These are phyloP conservation scores for Thalia dealbata DNA, from an alignment of 176 grass and related monocot species.

Conservation along the genomic window DNA sequence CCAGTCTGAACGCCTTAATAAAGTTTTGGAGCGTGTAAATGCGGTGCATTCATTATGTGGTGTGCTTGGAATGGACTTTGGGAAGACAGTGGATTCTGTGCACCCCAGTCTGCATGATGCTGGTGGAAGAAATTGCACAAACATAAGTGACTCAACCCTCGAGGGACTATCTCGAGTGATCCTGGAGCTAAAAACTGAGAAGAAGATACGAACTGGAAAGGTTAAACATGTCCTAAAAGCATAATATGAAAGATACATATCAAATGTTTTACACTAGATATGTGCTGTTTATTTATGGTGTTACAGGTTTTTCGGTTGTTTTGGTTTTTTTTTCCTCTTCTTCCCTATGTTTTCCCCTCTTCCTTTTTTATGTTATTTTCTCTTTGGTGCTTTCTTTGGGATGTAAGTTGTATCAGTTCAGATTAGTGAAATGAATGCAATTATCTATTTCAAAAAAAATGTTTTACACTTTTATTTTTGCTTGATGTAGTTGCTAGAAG, in stretches of 20 bases:
- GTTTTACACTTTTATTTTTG: conserved; percentile 6
- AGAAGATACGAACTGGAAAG: conserved; percentile 49
- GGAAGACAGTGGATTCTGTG: conserved; percentile 45
- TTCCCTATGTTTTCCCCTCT: no score
- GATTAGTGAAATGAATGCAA: no score
- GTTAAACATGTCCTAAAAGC: conserved; percentile 26
- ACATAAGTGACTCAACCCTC: conserved; percentile 74
- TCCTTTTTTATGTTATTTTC: no score
- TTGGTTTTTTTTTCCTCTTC: no score
- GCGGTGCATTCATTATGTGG: conserved; percentile 70
- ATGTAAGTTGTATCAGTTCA: no score
- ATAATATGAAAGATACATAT: not conserved
- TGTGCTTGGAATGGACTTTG: conserved; percentile 80
- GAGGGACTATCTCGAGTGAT: conserved; percentile 61
- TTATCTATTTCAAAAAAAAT: no score
- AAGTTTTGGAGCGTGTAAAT: conserved; percentile 66
- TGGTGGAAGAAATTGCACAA: conserved; percentile 42
- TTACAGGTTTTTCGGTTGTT: no score
- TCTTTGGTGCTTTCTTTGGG: no score
- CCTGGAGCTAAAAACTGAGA: conserved; percentile 69
- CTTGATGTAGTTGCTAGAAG: not conserved
- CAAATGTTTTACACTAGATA: conserved; percentile 20
- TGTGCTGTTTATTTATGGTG: no score
- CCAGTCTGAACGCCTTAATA: conserved; percentile 80
- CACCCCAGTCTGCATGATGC: conserved; percentile 71